Percentiles rank a stretch among this genome's conserved stretches.
Evolutionary conservation across 2,329 filamentous ascomycete genomes (phyloP).

Genomic region (Mariannaea elegans): DNA sequence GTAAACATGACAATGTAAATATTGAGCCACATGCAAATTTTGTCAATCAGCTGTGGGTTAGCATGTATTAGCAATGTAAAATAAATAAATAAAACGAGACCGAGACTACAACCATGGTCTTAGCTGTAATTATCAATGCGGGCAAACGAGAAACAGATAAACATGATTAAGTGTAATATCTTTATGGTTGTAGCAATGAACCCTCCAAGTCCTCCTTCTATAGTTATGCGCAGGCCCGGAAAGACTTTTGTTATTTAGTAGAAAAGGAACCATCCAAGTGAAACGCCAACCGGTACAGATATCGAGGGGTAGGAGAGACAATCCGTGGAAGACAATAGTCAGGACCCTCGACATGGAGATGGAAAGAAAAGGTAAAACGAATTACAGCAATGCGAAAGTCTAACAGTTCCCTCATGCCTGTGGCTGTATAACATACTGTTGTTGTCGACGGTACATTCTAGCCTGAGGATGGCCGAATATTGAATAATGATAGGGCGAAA

Average conservation of each 20-base stretch:
- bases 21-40: no score
- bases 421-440: constrained; percentile 20
- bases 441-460: constrained; percentile 27
- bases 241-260: constrained; percentile 39
- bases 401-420: constrained; percentile 27
- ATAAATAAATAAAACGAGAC: no score
- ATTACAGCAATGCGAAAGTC: constrained; percentile 28
- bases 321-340: constrained; percentile 11
- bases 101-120: not conserved
- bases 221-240: constrained; percentile 33
- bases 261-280: constrained; percentile 32
- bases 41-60: not conserved
- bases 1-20: no score
- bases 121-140: not conserved
- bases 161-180: constrained; percentile 35
- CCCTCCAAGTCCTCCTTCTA: constrained; percentile 34
- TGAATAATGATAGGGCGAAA: constrained; percentile 27
- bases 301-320: constrained; percentile 30
- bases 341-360: constrained; percentile 26
- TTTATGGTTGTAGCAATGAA: constrained; percentile 39
- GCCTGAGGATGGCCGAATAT: constrained; percentile 23
- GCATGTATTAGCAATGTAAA: not conserved
- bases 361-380: constrained; percentile 21
- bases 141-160: constrained; percentile 6
- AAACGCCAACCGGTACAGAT: constrained; percentile 40